Base-by-base conservation (phyloP, 1,139 yeast species). In the Debaryomyces nepalensis region DNA sequence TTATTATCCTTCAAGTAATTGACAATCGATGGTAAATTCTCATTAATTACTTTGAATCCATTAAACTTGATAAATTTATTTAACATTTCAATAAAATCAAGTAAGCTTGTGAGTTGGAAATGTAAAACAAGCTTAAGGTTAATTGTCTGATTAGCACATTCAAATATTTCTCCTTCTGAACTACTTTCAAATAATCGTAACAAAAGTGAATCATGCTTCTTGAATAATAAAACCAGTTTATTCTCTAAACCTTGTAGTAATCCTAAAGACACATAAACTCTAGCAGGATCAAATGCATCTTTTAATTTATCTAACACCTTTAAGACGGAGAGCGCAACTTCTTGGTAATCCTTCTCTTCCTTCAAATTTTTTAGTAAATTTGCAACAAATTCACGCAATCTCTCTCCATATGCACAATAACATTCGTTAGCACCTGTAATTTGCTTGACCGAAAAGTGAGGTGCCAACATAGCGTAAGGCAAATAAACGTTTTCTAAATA, bases 221-320 rank as follows among this genome's bases (percentile, higher is more conserved):
- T 82, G 51, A 30, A 73, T 48, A 43, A 51, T 37, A 66, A 49
- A 7, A 57, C 51, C 45, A 55, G 35, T 46, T 50, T 53, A 0
- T 55, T 57, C 26, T 63, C 57, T 26, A 86, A 63, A 0, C 88
- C 91, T 5, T 64, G 53, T 9, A 78, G 56, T 7, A 87, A 53
- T 5, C 95, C 96, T 23, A 68, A 63, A 1, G 81, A 56, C 2
- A 85, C 63, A 51, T 80, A 85, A 2, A 86, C 73, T 57, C 89
- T 77, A 0, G 93, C 80, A 1, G 91, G 88, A 48, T 83, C 95
- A 63, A 81, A 89, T 0, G 83, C 64, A 6, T 77, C 74, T 39
- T 77, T 75, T 19, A 71, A 59, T 4, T 70, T 71, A 22, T 65
- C 70, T 37, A 87, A 58, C 1, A 80, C 73, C 6, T 61, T 61